These are phyloP conservation scores for Penicillium fimorum DNA, from an alignment of 495 filamentous ascomycete genomes.

Conservation along the genomic window DNA sequence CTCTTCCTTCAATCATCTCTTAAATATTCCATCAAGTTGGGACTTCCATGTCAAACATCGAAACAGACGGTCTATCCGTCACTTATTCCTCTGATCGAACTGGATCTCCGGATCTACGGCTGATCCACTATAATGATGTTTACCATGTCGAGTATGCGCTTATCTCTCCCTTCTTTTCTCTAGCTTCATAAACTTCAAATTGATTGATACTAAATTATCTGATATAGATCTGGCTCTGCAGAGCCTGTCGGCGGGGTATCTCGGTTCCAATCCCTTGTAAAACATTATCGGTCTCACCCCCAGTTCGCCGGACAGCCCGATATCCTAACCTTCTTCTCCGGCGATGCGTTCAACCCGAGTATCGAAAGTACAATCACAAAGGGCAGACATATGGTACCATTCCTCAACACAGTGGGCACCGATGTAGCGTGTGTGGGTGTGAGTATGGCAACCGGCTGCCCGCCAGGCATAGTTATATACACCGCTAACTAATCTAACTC, in stretches of 20 bases:
- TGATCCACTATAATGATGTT: constrained; percentile 90
- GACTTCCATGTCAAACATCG: constrained; percentile 31
- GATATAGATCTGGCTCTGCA: constrained; percentile 55
- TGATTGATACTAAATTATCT: neutral
- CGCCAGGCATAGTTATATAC: constrained; percentile 4
- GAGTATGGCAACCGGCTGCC: constrained; percentile 33
- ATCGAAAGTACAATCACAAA: constrained; percentile 85
- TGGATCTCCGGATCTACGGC: constrained; percentile 65
- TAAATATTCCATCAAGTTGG: neutral
- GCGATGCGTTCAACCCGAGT: constrained; percentile 89
- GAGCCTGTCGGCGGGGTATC: constrained; percentile 79
- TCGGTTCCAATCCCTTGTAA: constrained; percentile 74
- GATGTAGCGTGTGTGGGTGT: constrained; percentile 78
- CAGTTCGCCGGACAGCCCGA: constrained; percentile 59
- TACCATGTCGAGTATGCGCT: constrained; percentile 74
- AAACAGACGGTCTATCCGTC: constrained; percentile 39
- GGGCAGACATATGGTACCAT: constrained; percentile 83
- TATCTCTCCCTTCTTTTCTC: neutral
- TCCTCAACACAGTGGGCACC: constrained; percentile 75
- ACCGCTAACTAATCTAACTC: constrained; percentile 18
- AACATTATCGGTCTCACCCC: constrained; percentile 64
- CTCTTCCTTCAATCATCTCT: neutral
- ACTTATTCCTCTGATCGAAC: constrained; percentile 54
- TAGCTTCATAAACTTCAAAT: too few relatives aligned
- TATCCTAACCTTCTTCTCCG: constrained; percentile 80